Evolutionary conservation across 306 rosid species (phyloP), one percentile per base, ranked within the genome.

Genomic region (Prinsepia uniflora): DNA sequence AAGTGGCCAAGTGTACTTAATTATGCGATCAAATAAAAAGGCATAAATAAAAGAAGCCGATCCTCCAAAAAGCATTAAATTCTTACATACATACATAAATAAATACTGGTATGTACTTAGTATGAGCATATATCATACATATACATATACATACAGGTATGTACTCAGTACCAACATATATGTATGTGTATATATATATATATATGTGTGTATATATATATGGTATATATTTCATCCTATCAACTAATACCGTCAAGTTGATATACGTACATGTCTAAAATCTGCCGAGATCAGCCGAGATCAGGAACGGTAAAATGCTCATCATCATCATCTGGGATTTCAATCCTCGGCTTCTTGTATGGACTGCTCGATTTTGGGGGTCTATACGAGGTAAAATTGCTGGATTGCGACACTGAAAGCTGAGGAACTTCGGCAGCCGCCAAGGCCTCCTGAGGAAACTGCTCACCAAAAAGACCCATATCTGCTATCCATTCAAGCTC

Each of bases 381-480:
- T 82, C 82, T 87, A 72, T 75, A 78, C 39, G 91, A 70, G 55
- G 71, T 11, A 47, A 73, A 67, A 58, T 67, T 79, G 83, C 79
- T 80, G 3, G 90, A 30, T 44, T 86, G 96, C 10, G 85, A 64
- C 30, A 68, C 73, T 4, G 88, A 83, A 81, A 94, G 91, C 81
- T 89, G 96, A 52, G 99, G 99, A 74, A 94, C 99, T 86, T 94
- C 97, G 6, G 97, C 97, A 1, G 96, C 90, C 7, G 97, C 94
- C 73, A 88, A 67, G 42, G 89, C 76, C 70, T 87, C 92, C 17
- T 76, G 81, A 72, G 90, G 76, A 68, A 89, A 75, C 49, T 86
- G 96, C 55, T 90, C 99, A 4, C 89, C 79, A 3, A 94, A 85
- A 40, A 94, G 76, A 24, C 97, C 86, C 56, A 82, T 73, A 7